Evolutionary conservation across 2,329 filamentous ascomycete species (phyloP).

Genomic region (Fusarium sp.): DNA sequence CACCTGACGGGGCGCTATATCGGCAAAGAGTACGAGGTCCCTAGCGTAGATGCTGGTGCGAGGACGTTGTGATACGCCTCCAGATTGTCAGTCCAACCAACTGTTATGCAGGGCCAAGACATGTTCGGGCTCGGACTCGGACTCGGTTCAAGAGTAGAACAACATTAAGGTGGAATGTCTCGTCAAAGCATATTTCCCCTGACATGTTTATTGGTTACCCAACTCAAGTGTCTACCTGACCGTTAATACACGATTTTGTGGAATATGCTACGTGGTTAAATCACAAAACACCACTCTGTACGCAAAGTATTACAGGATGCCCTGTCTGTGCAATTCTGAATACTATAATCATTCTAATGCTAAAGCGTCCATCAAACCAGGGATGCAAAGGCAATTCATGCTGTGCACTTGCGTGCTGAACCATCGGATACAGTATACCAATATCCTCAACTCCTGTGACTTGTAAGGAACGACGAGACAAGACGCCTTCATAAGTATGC

Average conservation of each 20-base stretch:
- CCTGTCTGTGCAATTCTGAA: not conserved
- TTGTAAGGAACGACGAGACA: slow-evolving; percentile 1
- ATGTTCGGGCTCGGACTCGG: too few relatives aligned
- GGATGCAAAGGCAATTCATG: slow-evolving; percentile 1
- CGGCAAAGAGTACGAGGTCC: too few relatives aligned
- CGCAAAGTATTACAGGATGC: not conserved
- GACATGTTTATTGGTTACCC: too few relatives aligned
- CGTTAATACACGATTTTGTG: too few relatives aligned
- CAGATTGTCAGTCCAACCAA: not conserved
- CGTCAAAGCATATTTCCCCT: too few relatives aligned
- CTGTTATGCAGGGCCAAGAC: not conserved
- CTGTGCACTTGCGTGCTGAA: slow-evolving; percentile 9
- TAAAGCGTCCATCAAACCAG: not conserved
- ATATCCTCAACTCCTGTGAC: slow-evolving; percentile 4
- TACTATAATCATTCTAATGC: not conserved
- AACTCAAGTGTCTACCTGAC: too few relatives aligned
- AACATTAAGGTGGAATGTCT: too few relatives aligned
- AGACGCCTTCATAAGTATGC: slow-evolving; percentile 4
- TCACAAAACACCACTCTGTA: not conserved
- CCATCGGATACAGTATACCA: slow-evolving; percentile 7
- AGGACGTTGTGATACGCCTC: not conserved
- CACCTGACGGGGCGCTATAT: not conserved
- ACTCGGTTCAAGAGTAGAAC: not conserved
- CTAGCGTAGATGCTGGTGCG: too few relatives aligned
- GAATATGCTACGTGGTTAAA: too few relatives aligned